Percentiles rank a stretch among this genome's conserved stretches.
Conservation (phyloP, 78 protist genomes). For the Dictyostelium brefeldianum region DNA sequence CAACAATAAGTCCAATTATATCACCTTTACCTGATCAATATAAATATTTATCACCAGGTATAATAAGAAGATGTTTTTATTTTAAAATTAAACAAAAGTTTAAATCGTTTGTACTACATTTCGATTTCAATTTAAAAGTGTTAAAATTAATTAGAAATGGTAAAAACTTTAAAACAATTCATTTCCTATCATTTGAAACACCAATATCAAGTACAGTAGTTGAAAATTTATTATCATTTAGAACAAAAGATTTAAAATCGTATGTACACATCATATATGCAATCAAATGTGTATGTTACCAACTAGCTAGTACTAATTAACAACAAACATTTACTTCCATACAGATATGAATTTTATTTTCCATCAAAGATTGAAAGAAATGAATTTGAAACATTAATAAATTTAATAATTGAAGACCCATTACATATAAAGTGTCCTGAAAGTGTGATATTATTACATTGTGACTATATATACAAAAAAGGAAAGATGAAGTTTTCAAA, state of each 20-base stretch:
- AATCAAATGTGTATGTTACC: not conserved
- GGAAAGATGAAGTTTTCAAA: constrained; percentile 63
- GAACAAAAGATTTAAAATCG: constrained; percentile 52
- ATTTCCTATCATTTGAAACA: not conserved
- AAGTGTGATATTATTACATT: constrained; percentile 17
- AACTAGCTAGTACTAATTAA: not conserved
- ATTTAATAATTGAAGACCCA: constrained; percentile 7
- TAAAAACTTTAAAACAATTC: constrained; percentile 8
- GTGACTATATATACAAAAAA: constrained; percentile 28
- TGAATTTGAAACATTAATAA: constrained; percentile 11
- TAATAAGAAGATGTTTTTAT: constrained; percentile 31
- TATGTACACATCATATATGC: not conserved
- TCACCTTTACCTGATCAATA: not conserved
- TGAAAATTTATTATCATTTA: constrained; percentile 4
- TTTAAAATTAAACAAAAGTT: constrained; percentile 24
- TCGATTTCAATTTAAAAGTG: constrained; percentile 17
- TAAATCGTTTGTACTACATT: constrained; percentile 35
- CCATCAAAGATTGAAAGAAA: constrained; percentile 20
- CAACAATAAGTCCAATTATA: not conserved
- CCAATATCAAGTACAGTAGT: not conserved
- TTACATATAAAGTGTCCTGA: constrained; percentile 15
- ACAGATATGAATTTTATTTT: constrained; percentile 36
- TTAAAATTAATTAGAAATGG: constrained; percentile 24
- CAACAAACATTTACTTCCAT: not conserved
- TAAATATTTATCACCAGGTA: not conserved